phyloP scores from a whole-genome alignment of 2,329 filamentous ascomycete genomes.

The Sphaerulina musiva region DNA sequence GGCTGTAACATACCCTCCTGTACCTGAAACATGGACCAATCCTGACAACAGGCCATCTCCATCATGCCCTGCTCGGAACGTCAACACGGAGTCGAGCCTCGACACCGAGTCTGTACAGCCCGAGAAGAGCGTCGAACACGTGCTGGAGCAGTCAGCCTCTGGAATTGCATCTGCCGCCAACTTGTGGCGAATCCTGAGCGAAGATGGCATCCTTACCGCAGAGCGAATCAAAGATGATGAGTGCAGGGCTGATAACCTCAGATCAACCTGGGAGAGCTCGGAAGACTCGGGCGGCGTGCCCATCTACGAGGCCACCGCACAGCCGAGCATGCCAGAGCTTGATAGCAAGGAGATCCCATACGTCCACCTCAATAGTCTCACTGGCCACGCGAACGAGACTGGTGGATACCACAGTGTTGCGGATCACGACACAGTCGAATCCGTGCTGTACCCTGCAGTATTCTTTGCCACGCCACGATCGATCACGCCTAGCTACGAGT shows the following conservation, averaged over 20 bases:
- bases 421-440: slow-evolving; percentile 14
- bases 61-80: not conserved
- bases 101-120: not conserved
- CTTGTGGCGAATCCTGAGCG: slow-evolving; percentile 27
- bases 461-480: slow-evolving; percentile 5
- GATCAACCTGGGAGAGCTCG: slow-evolving; percentile 2
- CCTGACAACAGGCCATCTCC: not conserved
- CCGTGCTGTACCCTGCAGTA: slow-evolving; percentile 18
- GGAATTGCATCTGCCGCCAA: slow-evolving; percentile 21
- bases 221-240: not conserved
- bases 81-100: not conserved
- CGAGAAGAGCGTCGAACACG: not conserved
- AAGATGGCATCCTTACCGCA: not conserved
- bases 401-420: slow-evolving; percentile 10
- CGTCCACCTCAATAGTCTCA: slow-evolving; percentile 28
- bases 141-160: not conserved
- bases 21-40: slow-evolving; percentile 1
- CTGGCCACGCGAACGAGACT: slow-evolving; percentile 21
- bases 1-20: slow-evolving; percentile 5
- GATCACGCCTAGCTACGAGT: slow-evolving; percentile 15
- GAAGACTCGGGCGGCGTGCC: slow-evolving; percentile 8
- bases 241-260: not conserved
- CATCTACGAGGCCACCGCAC: not conserved
- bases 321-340: slow-evolving; percentile 15
- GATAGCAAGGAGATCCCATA: slow-evolving; percentile 23